A percentile compares a stretch with the other conserved stretches of the same genome.
phyloP scores from a whole-genome alignment of 176 grass and related monocot species.

The Stipa capillata region DNA sequence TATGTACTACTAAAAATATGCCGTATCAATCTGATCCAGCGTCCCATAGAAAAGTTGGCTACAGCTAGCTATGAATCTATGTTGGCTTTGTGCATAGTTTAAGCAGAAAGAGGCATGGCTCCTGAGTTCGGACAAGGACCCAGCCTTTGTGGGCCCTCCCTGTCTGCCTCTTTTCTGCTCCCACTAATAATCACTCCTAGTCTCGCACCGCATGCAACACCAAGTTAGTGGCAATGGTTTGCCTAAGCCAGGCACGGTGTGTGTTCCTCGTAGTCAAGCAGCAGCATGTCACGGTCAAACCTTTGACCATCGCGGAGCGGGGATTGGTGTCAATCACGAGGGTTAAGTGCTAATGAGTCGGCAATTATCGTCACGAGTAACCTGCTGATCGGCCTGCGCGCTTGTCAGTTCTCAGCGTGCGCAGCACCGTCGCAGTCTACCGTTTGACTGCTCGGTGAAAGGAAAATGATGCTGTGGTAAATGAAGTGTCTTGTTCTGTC shows the following conservation, averaged over 20 bases:
- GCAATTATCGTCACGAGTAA: conserved; percentile 13
- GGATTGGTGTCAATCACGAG: background rate
- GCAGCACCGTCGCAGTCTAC: background rate
- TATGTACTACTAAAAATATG: background rate
- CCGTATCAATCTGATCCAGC: background rate
- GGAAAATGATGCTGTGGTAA: no score
- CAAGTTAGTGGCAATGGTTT: background rate
- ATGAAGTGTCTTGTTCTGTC: background rate
- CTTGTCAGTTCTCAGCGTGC: background rate
- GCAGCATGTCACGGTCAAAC: background rate
- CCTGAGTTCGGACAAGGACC: background rate
- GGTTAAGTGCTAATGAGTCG: background rate
- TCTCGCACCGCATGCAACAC: no score
- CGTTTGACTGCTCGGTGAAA: conserved; percentile 24
- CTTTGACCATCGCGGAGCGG: background rate
- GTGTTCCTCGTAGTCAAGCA: background rate
- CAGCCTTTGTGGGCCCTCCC: background rate
- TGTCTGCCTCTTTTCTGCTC: conserved; percentile 19
- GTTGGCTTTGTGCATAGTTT: conserved; percentile 34
- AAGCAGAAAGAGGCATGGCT: background rate
- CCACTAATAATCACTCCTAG: no score
- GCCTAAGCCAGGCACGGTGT: no score
- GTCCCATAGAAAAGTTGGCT: no score
- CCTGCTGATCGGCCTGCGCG: conserved; percentile 3
- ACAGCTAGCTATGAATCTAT: no score